Evolutionary conservation across 768 basidiomycete genomes (phyloP).

Genomic region (Boletus sp.): DNA sequence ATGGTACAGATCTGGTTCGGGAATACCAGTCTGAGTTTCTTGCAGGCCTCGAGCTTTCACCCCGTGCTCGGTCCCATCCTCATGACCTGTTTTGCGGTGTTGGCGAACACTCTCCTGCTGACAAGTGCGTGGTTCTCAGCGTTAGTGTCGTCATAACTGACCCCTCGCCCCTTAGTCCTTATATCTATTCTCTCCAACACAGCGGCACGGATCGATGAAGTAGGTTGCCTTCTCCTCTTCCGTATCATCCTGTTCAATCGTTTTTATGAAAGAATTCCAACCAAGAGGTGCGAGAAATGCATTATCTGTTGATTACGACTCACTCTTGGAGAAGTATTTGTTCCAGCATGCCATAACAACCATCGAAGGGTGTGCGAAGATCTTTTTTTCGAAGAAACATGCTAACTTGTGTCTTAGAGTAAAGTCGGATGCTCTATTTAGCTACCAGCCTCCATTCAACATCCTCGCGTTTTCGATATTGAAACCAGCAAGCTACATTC

Average conservation of each 20-base stretch:
- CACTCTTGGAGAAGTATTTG: slow-evolving; percentile 54
- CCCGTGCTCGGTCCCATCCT: slow-evolving; percentile 72
- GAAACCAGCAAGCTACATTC: slow-evolving; percentile 71
- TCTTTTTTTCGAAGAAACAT: neutral
- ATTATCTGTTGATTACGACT: slow-evolving; percentile 4
- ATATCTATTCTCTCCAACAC: slow-evolving; percentile 92
- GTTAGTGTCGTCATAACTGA: slow-evolving; percentile 4
- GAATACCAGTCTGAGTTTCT: slow-evolving; percentile 62
- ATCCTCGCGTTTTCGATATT: slow-evolving; percentile 75
- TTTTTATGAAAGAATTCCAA: slow-evolving; percentile 46
- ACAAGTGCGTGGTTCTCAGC: slow-evolving; percentile 54
- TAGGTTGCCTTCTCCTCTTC: slow-evolving; percentile 25
- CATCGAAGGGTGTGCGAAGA: slow-evolving; percentile 68
- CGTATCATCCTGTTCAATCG: neutral
- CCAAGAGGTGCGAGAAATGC: slow-evolving; percentile 44
- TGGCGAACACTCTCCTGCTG: slow-evolving; percentile 74
- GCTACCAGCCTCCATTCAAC: slow-evolving; percentile 90
- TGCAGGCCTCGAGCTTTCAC: slow-evolving; percentile 56
- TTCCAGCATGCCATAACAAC: slow-evolving; percentile 86
- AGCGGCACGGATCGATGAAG: slow-evolving; percentile 70
- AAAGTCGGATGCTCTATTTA: slow-evolving; percentile 86
- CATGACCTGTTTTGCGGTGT: slow-evolving; percentile 76
- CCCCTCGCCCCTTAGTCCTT: slow-evolving; percentile 39
- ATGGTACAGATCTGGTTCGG: slow-evolving; percentile 90
- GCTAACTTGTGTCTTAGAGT: slow-evolving; percentile 45